phyloP scores from a whole-genome alignment of 2,329 filamentous ascomycete species.

The Xylaria sp. region DNA sequence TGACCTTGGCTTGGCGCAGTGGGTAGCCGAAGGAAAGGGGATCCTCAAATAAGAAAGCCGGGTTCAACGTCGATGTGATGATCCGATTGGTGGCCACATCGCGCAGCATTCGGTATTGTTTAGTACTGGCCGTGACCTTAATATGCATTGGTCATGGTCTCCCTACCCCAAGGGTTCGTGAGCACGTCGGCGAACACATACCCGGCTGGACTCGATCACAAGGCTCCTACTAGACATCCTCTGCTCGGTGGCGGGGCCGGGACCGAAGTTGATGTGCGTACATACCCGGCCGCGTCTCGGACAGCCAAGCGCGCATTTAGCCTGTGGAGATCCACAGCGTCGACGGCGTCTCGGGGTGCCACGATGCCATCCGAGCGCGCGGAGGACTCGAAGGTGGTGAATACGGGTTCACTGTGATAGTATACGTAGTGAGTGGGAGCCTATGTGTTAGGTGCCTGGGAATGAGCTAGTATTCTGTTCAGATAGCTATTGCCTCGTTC shows the following conservation, averaged over 20 bases:
- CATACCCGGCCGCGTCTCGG: conserved; percentile 32
- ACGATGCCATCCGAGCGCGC: conserved; percentile 43
- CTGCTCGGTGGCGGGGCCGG: conserved; percentile 27
- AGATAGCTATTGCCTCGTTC: too few species aligned
- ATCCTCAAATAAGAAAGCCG: conserved; percentile 48
- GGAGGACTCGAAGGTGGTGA: too few species aligned
- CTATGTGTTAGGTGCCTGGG: too few species aligned
- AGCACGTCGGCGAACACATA: conserved; percentile 26
- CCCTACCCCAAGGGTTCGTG: conserved; percentile 39
- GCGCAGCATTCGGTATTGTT: conserved; percentile 45
- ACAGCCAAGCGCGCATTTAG: conserved; percentile 40
- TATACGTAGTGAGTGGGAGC: too few species aligned
- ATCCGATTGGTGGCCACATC: conserved; percentile 41
- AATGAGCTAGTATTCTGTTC: too few species aligned
- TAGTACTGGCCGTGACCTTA: conserved; percentile 44
- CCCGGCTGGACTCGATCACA: conserved; percentile 21
- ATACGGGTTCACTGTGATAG: too few species aligned
- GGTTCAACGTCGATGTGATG: conserved; percentile 47
- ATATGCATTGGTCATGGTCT: conserved; percentile 40
- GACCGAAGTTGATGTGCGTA: conserved; percentile 29
- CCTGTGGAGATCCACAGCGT: conserved; percentile 38
- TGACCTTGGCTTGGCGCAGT: conserved; percentile 53
- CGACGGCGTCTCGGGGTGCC: conserved; percentile 41
- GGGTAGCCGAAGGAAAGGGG: conserved; percentile 50
- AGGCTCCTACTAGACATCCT: conserved; percentile 28